Evolutionary conservation across 176 grass and related monocot species (phyloP).

Genomic region (Neostapfia colusana): DNA sequence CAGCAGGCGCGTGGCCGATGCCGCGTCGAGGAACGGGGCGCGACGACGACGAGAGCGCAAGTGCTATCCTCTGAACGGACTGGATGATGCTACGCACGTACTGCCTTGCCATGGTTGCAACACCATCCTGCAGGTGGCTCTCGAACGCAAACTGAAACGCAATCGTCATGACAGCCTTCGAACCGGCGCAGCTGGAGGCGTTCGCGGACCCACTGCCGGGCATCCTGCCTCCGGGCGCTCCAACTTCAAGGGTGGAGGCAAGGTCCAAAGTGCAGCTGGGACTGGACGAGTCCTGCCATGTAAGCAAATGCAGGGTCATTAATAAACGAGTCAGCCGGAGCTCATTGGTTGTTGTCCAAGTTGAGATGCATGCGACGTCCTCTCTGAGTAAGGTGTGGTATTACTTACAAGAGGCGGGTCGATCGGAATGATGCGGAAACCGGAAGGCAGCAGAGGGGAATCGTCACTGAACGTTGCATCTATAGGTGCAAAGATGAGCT

Average conservation of each 20-base stretch:
- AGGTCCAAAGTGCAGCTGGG: constrained; percentile 84
- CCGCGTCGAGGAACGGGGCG: constrained; percentile 29
- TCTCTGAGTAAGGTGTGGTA: background rate
- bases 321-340: background rate
- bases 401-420: constrained; percentile 66
- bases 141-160: constrained; percentile 92
- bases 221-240: constrained; percentile 46
- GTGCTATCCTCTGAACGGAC: constrained; percentile 78
- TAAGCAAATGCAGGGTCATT: too few relatives aligned
- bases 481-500: constrained; percentile 91
- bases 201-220: background rate
- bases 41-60: constrained; percentile 63
- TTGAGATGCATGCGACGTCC: background rate
- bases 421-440: constrained; percentile 88
- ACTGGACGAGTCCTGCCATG: constrained; percentile 39
- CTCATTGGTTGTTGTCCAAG: background rate
- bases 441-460: constrained; percentile 77
- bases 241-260: constrained; percentile 77
- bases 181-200: background rate
- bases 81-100: constrained; percentile 76
- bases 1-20: constrained; percentile 9
- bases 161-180: constrained; percentile 87
- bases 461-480: constrained; percentile 94
- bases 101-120: constrained; percentile 75
- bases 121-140: constrained; percentile 81